phyloP scores from a whole-genome alignment of 176 grass and related monocot genomes.

The Musa beccarii region DNA sequence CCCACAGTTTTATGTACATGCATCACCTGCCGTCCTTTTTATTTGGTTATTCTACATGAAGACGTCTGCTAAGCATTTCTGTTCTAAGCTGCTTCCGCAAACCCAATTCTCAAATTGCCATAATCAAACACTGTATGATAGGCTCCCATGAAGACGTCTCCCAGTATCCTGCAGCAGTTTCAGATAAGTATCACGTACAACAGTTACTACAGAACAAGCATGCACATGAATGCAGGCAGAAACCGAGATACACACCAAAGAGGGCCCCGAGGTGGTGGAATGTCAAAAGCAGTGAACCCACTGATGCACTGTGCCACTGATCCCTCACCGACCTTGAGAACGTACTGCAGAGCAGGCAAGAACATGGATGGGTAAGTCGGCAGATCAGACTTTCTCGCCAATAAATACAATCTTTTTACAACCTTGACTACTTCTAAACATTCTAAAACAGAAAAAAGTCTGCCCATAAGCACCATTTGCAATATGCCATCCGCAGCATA shows the following conservation, averaged over 20 bases:
- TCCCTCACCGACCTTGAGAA: slow-evolving; percentile 3
- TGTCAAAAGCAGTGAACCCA: slow-evolving; percentile 4
- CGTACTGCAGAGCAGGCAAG: not conserved
- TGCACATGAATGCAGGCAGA: not conserved
- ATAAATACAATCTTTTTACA: too few species aligned
- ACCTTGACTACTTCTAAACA: not conserved
- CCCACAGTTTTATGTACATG: too few species aligned
- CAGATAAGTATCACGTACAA: not conserved
- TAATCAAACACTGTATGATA: slow-evolving; percentile 1
- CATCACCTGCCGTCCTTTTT: too few species aligned
- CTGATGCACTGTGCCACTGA: not conserved
- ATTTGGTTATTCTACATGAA: too few species aligned
- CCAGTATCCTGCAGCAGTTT: not conserved
- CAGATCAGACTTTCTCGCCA: not conserved
- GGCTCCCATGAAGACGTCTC: not conserved
- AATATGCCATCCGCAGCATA: too few species aligned
- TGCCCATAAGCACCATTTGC: not conserved
- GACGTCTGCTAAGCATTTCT: not conserved
- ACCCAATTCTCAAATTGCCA: not conserved
- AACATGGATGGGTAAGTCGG: not conserved
- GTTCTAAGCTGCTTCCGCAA: not conserved
- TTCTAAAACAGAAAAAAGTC: not conserved
- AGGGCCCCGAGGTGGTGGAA: slow-evolving; percentile 3
- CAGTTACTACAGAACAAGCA: not conserved
- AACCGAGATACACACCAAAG: not conserved